phyloP scores from a whole-genome alignment of 208 protist genomes.

The Wallacemonas collosoma region DNA sequence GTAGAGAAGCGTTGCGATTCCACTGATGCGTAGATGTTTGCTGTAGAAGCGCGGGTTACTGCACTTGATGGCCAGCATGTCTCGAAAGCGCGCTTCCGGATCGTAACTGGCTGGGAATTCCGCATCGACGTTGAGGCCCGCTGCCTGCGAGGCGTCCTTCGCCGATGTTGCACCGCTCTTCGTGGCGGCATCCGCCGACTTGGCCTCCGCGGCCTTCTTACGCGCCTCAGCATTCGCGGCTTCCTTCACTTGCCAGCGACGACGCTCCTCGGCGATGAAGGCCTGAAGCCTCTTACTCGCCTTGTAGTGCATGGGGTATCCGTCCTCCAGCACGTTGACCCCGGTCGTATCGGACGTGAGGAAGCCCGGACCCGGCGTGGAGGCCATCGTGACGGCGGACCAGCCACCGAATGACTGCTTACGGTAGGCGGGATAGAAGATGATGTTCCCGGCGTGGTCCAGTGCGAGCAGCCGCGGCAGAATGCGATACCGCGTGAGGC shows the following conservation, averaged over 20 bases:
- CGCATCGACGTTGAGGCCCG: conserved; percentile 7
- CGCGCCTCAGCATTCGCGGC: conserved; percentile 36
- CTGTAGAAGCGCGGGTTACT: conserved; percentile 77
- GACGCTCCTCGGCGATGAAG: conserved; percentile 64
- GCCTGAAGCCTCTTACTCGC: conserved; percentile 70
- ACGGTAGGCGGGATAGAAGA: conserved; percentile 83
- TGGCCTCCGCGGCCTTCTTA: conserved; percentile 31
- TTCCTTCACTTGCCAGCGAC: conserved; percentile 43
- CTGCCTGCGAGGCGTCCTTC: conserved; percentile 2
- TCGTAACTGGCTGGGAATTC: conserved; percentile 42
- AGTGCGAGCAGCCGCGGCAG: conserved; percentile 70
- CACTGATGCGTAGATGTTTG: conserved; percentile 69
- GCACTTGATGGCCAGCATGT: conserved; percentile 82
- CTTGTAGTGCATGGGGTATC: conserved; percentile 88
- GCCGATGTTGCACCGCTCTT: conserved; percentile 16
- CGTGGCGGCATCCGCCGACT: not conserved
- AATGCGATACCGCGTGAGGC: conserved; percentile 86
- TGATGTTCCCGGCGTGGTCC: conserved; percentile 86
- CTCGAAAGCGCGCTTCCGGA: conserved; percentile 76
- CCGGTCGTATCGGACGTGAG: conserved; percentile 67
- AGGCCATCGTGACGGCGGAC: conserved; percentile 78
- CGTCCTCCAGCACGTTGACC: conserved; percentile 87
- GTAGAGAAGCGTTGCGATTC: conserved; percentile 61
- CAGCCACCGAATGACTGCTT: conserved; percentile 82
- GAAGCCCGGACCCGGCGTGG: conserved; percentile 32